Conservation (phyloP, 495 filamentous ascomycete genomes). For the Hypoxylon trugodes region DNA sequence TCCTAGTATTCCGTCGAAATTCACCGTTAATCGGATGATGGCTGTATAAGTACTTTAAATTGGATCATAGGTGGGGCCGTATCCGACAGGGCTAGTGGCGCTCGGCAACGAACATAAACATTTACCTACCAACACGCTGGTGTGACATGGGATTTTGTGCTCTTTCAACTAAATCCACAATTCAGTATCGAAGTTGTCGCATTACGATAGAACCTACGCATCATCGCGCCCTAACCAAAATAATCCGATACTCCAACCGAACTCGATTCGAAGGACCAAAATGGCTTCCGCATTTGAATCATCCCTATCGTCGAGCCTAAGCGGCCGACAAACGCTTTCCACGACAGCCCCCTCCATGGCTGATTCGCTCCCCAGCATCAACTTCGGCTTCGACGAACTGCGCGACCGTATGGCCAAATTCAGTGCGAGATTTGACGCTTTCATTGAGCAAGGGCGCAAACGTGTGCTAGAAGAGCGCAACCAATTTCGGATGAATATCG, state of each 20-base stretch:
- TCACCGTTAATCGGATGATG: no score
- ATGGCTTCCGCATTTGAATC: constrained; percentile 81
- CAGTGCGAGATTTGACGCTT: constrained; percentile 88
- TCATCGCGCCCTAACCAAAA: background rate
- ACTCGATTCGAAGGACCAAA: constrained; percentile 14
- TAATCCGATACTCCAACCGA: background rate
- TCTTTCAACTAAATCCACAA: background rate
- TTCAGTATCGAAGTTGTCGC: constrained; percentile 9
- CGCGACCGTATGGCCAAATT: constrained; percentile 95
- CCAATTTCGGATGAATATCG: constrained; percentile 87
- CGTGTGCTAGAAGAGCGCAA: constrained; percentile 91
- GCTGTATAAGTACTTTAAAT: background rate
- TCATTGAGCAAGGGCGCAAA: constrained; percentile 90
- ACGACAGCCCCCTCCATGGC: constrained; percentile 62
- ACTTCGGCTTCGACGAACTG: constrained; percentile 96
- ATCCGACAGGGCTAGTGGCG: background rate
- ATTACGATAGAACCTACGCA: constrained; percentile 10
- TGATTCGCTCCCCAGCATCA: constrained; percentile 85
- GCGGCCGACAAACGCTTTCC: constrained; percentile 70
- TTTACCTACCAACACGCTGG: constrained; percentile 20
- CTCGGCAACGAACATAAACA: constrained; percentile 49
- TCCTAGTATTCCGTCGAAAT: no score
- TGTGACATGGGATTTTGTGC: background rate
- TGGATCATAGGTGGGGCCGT: constrained; percentile 2
- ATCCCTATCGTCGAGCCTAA: constrained; percentile 75